Conservation (phyloP, 2,329 filamentous ascomycete genomes). For the Fonsecaea monophora region DNA sequence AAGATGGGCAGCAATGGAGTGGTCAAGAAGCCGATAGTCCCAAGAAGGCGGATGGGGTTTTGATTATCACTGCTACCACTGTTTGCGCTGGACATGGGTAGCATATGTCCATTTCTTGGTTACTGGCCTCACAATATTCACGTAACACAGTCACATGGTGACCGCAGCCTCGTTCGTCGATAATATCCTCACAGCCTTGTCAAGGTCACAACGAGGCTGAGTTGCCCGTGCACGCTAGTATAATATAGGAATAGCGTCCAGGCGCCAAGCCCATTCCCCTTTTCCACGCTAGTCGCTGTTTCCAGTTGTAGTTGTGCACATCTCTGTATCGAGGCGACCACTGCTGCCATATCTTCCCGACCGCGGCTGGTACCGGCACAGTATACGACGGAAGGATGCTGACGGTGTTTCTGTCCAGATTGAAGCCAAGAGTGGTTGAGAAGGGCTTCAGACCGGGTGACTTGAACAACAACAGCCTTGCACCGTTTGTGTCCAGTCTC, state of each 20-base stretch:
- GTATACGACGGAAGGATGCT: conserved; percentile 25
- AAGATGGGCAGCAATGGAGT: conserved; percentile 41
- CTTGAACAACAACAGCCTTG: conserved; percentile 10
- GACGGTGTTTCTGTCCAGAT: conserved; percentile 19
- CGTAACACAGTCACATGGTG: not conserved
- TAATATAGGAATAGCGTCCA: conserved; percentile 6
- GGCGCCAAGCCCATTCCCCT: conserved; percentile 14
- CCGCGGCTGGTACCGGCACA: not conserved
- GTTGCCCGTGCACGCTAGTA: conserved; percentile 11
- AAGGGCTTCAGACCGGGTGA: conserved; percentile 21
- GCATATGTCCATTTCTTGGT: not conserved
- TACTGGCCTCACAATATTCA: not conserved
- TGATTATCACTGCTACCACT: conserved; percentile 7
- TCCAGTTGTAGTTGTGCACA: conserved; percentile 11
- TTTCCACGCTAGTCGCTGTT: not conserved
- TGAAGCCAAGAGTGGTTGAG: conserved; percentile 28
- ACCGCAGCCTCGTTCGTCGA: not conserved
- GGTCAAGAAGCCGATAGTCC: conserved; percentile 40
- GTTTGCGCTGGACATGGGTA: not conserved
- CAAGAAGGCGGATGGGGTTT: conserved; percentile 39
- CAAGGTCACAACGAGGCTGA: not conserved
- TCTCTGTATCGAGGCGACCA: not conserved
- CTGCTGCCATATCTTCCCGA: not conserved
- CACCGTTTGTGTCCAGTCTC: not conserved
- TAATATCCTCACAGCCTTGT: not conserved